These are phyloP conservation scores for Sparassis latifolia DNA, from an alignment of 1,284 basidiomycete genomes.

Conservation along the genomic window DNA sequence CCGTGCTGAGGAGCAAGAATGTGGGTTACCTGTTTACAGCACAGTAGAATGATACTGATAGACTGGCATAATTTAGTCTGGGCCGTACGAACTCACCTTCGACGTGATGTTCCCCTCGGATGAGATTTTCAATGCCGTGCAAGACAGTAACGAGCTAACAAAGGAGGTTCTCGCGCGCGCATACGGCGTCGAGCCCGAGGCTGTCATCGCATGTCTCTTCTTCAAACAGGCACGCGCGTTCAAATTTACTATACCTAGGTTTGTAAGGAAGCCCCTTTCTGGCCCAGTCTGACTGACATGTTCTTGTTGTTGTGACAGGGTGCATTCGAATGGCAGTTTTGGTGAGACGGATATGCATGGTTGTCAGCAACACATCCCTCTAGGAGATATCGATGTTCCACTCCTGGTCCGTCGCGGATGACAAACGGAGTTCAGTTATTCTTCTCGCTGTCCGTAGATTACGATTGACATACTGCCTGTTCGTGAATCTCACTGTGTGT, in stretches of 20 bases:
- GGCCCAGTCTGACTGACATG: not conserved
- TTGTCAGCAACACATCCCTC: conserved; percentile 5
- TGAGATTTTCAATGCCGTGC: conserved; percentile 3
- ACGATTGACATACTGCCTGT: no score
- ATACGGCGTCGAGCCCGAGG: conserved; percentile 2
- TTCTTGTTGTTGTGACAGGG: not conserved
- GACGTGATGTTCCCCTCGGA: conserved; percentile 3
- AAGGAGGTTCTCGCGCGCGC: not conserved
- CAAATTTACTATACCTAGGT: conserved; percentile 7
- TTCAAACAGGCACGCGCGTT: conserved; percentile 4
- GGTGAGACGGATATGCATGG: conserved; percentile 6
- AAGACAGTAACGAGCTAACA: conserved; percentile 1
- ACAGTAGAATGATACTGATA: no score
- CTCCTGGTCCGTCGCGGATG: not conserved
- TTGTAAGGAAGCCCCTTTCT: not conserved
- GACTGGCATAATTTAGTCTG: not conserved
- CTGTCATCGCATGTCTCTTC: conserved; percentile 4
- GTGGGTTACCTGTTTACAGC: not conserved
- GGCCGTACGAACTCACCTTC: conserved; percentile 4
- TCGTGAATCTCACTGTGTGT: no score
- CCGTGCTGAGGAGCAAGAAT: conserved; percentile 5
- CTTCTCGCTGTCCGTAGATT: no score
- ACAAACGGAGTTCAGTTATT: not conserved
- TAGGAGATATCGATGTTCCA: conserved; percentile 3
- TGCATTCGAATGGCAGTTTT: conserved; percentile 3